These are phyloP conservation scores for Leccinum variicolor DNA, from an alignment of 768 basidiomycete species.

Conservation along the genomic window DNA sequence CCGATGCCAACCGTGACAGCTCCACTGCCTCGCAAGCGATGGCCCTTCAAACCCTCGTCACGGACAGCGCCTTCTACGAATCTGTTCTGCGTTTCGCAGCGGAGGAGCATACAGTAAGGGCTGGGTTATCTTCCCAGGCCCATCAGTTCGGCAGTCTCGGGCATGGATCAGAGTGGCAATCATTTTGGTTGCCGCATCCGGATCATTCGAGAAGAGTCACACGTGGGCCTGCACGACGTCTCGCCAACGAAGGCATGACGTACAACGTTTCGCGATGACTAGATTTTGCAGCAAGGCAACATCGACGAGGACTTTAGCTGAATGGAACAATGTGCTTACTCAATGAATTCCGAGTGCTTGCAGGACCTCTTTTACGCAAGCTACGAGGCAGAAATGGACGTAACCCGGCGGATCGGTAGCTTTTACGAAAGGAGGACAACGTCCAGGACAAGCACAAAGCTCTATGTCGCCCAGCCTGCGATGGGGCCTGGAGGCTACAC, in stretches of 20 bases:
- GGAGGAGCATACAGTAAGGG: too few relatives aligned
- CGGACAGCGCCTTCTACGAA: not conserved
- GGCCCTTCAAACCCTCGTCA: not conserved
- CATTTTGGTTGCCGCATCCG: not conserved
- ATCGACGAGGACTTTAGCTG: too few relatives aligned
- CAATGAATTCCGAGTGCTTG: too few relatives aligned
- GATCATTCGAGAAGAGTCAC: too few relatives aligned
- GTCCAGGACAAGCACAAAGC: not conserved
- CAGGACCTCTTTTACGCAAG: not conserved
- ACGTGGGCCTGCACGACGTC: not conserved
- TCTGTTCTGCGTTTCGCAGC: not conserved
- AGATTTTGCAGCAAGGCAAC: not conserved
- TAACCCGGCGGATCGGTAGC: too few relatives aligned
- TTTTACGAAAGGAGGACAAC: too few relatives aligned
- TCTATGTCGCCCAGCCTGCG: not conserved
- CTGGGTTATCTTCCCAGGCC: too few relatives aligned
- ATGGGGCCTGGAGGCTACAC: not conserved
- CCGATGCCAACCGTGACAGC: too few relatives aligned
- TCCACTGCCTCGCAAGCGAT: not conserved
- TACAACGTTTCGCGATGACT: not conserved
- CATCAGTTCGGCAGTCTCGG: too few relatives aligned
- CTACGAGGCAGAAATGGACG: not conserved
- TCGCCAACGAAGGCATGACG: not conserved
- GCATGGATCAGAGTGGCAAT: not conserved
- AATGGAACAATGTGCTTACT: not conserved